Conservation (phyloP, 345 rosid genomes). For the Bruguiera parviflora region DNA sequence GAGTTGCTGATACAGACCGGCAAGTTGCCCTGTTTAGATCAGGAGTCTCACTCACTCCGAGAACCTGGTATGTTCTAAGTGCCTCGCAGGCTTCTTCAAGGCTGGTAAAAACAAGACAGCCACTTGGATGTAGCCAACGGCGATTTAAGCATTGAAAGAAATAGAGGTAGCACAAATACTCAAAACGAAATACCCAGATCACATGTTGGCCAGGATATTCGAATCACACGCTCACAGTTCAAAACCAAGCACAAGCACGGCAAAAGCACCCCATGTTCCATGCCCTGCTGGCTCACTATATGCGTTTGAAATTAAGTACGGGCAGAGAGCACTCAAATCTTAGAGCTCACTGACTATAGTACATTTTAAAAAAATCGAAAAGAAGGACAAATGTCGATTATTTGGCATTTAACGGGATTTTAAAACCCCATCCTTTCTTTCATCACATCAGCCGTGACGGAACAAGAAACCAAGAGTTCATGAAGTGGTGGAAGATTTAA, state of each 20-base stretch:
- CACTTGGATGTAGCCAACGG: not conserved
- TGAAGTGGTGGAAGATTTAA: not conserved
- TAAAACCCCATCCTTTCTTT: not conserved
- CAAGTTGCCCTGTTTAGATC: slow-evolving; percentile 51
- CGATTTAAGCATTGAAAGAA: slow-evolving; percentile 1
- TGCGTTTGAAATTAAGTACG: not conserved
- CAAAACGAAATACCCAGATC: not conserved
- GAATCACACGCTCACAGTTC: not conserved
- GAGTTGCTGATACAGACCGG: slow-evolving; percentile 39
- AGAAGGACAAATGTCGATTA: not conserved
- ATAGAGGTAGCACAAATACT: not conserved
- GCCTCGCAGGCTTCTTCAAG: slow-evolving; percentile 78
- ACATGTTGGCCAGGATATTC: not conserved
- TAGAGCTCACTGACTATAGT: too few species aligned
- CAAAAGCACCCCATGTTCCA: not conserved
- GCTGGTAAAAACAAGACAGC: slow-evolving; percentile 31
- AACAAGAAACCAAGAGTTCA: not conserved
- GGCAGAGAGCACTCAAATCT: not conserved
- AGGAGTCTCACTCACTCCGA: slow-evolving; percentile 55
- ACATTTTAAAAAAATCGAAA: not conserved
- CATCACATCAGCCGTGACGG: not conserved
- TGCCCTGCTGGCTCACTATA: not conserved
- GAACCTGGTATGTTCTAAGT: slow-evolving; percentile 68
- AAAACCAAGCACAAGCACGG: not conserved
- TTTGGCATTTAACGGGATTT: not conserved